These are phyloP conservation scores for Lolium rigidum DNA, from an alignment of 176 grass and related monocot species.

Conservation along the genomic window DNA sequence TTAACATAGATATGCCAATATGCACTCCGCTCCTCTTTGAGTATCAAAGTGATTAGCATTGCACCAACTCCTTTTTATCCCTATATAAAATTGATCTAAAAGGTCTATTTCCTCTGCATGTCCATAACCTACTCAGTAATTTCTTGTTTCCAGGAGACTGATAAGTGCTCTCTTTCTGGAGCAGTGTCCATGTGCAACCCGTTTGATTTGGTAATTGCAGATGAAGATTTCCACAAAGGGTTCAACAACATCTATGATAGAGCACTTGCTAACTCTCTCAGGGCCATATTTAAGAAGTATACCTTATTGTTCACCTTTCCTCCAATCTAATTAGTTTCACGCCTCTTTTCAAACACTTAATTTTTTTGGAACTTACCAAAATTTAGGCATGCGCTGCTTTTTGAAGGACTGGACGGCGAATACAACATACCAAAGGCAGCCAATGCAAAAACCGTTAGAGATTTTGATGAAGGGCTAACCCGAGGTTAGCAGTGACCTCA, in stretches of 20 bases:
- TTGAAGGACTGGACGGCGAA: slow-evolving; percentile 84
- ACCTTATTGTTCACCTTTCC: slow-evolving; percentile 25
- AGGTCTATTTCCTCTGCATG: slow-evolving; percentile 7
- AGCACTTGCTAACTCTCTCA: slow-evolving; percentile 72
- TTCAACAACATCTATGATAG: slow-evolving; percentile 96
- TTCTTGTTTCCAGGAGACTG: slow-evolving; percentile 62
- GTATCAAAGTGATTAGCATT: background rate
- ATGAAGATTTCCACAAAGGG: slow-evolving; percentile 98
- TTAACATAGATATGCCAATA: slow-evolving; percentile 22
- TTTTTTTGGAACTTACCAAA: slow-evolving; percentile 47
- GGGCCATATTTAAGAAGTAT: slow-evolving; percentile 84
- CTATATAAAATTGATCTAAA: slow-evolving; percentile 16
- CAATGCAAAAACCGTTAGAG: slow-evolving; percentile 85
- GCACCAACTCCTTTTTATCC: background rate
- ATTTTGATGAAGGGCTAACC: slow-evolving; percentile 96
- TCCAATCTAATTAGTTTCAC: slow-evolving; percentile 30
- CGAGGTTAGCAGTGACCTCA: slow-evolving; percentile 52
- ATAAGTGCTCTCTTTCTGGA: slow-evolving; percentile 81
- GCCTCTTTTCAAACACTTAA: slow-evolving; percentile 39
- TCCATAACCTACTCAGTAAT: slow-evolving; percentile 21
- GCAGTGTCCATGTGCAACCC: slow-evolving; percentile 97
- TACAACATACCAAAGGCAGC: slow-evolving; percentile 83
- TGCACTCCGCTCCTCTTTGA: background rate
- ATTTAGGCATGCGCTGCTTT: slow-evolving; percentile 82
- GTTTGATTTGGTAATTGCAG: slow-evolving; percentile 92